Evolutionary conservation across 441 rosid genomes (phyloP), one percentile per base, ranked within the genome.

Genomic region (Francoa sonchifolia): DNA sequence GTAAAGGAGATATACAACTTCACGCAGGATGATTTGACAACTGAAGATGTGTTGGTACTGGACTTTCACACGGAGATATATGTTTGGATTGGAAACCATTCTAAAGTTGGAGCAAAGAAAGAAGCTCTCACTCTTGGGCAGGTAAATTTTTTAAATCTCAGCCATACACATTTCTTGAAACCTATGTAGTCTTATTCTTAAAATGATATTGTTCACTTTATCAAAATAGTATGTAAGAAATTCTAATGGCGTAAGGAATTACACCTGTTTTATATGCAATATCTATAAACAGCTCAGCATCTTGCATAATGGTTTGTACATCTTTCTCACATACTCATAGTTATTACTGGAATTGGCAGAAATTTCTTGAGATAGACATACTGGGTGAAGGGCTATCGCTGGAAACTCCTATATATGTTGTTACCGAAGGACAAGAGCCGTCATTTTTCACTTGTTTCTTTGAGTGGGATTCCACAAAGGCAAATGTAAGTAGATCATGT

Each of bases 1-100:
- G 79, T 76, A 54, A 76, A 70, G 47, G 97, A 83, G 74, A 73
- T 88, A 61, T 71, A 74, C 71, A 83, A 73, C 76, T 88, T 72
- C 63, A 61, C 81, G 12, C 97, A 83, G 65, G 90, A 82, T 68
- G 97, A 88, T 69, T 68, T 88, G 61, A 79, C 83, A 42, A 77
- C 97, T 10, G 97, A 88, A 65, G 97, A 83, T 68, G 73, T 88
- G 46, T 56, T 81, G 23, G 50, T 81, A 10, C 48, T 88, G 17
- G 68, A 81, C 65, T 76, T 85, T 69, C 76, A 70, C 28, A 59
- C 60, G 35, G 97, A 88, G 59, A 55, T 88, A 61, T 69, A 64
- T 60, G 70, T 88, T 33, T 83, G 97, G 97, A 56, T 83, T 54
- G 97, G 97, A 59, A 50, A 63, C 48, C 82, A 74, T 42, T 77